Base-by-base conservation (phyloP, 257 asterid species). In the Echium plantagineum region DNA sequence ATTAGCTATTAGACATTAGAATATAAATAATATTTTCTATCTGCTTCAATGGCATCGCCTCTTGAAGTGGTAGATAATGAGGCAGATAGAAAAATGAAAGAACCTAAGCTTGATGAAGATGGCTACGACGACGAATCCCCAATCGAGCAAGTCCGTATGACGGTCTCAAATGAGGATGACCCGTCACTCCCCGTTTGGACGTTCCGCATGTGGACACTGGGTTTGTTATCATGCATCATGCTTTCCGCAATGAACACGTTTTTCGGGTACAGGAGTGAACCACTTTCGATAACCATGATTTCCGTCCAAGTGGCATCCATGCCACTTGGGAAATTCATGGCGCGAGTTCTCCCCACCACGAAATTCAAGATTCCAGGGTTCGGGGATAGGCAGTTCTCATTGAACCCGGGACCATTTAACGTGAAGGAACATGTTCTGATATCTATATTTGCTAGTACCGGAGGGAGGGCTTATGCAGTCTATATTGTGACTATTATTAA, bases 331-430 rank as follows among this genome's bases (percentile, higher is more conserved):
- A 75, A 87, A 1, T 62, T 83, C 61, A 75, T 85, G 86, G 94
- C 94, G 0, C 67, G 16, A 0, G 83, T 81, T 42, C 75, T 85
- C 30, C 86, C 94, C 4, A 57, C 55, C 10, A 59, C 72, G 21
- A 80, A 62, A 73, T 80, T 82, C 55, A 32, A 55, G 32, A 48
- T 84, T 17, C 79, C 76, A n/a, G 80, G 80, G 0, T 64, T 75
- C 5, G 81, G 77, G 0, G 35, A 74, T 7, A 59, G 73, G 75
- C 68, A 75, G 68, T 83, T 83, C 21, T 71, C 87, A 18, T 69
- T 85, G 13, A 85, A 85, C 62, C 87, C 94, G 1, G 94, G 90
- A 16, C 90, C 94, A 6, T 85, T 85, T 64, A 82, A 85, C 63
- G 64, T 83, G 75, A 85, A 85, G 60, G 94, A 85, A 66, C 94